Conservation (phyloP, 78 protist genomes). For the Creolimax fragrantissima region DNA sequence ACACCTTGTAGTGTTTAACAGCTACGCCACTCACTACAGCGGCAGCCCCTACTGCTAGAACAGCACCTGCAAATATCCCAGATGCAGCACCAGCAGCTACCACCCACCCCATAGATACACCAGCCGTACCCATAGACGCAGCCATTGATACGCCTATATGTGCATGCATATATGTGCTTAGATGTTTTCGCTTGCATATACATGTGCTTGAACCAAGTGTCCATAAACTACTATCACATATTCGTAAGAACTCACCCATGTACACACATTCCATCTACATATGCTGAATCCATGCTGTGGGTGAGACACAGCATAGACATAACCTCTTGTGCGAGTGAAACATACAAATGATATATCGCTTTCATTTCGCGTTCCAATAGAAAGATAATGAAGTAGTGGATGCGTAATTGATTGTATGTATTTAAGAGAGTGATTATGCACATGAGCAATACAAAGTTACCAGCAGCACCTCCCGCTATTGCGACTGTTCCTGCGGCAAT, state of each 20-base stretch:
- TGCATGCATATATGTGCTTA: neutral
- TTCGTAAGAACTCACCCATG: neutral
- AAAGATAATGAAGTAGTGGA: too few relatives aligned
- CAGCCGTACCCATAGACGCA: neutral
- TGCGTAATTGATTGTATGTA: too few relatives aligned
- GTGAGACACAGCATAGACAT: too few relatives aligned
- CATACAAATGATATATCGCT: too few relatives aligned
- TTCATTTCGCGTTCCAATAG: too few relatives aligned
- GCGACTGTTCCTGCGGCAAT: neutral
- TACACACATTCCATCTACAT: neutral
- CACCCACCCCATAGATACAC: neutral
- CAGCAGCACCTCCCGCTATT: neutral
- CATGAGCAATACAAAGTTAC: neutral
- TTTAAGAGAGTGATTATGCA: too few relatives aligned
- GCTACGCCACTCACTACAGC: neutral
- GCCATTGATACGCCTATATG: neutral
- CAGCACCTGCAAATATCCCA: neutral
- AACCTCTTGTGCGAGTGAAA: too few relatives aligned
- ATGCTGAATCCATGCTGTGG: too few relatives aligned
- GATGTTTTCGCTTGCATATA: neutral
- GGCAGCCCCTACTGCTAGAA: neutral
- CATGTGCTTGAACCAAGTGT: neutral
- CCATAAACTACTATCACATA: neutral
- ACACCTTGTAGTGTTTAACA: neutral
- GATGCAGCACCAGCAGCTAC: neutral